Percentiles rank a stretch among this genome's conserved stretches.
These are phyloP conservation scores for Nemania sp. DNA, from an alignment of 2,329 filamentous ascomycete species.

Conservation along the genomic window DNA sequence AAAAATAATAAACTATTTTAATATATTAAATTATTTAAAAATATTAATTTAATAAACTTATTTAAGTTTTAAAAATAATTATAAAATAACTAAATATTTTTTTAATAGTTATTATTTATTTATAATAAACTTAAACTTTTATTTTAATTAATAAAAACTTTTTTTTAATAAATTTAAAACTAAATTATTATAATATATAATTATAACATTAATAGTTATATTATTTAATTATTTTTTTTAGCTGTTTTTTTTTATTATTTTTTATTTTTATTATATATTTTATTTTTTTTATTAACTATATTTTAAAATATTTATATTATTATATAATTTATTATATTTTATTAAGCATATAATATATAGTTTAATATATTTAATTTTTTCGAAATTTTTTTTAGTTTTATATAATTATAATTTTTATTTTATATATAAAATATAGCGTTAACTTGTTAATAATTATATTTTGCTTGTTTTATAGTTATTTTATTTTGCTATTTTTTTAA, in stretches of 20 bases:
- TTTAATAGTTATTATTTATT: neutral
- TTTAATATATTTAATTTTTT: neutral
- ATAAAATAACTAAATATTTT: neutral
- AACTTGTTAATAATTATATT: no score
- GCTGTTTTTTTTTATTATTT: neutral
- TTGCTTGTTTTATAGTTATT: no score
- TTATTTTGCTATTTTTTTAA: no score
- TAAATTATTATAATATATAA: neutral
- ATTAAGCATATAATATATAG: neutral
- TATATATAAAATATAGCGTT: no score
- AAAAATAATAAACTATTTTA: no score
- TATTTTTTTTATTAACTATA: neutral
- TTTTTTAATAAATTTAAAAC: neutral
- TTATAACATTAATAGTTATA: slow-evolving; percentile 15
- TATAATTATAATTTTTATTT: no score
- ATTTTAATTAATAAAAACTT: slow-evolving; percentile 2
- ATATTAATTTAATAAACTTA: no score
- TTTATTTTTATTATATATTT: neutral
- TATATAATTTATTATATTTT: neutral
- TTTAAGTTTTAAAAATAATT: neutral
- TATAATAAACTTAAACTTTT: neutral
- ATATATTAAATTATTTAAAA: neutral
- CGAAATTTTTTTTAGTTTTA: neutral
- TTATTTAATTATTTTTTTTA: neutral
- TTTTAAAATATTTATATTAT: neutral